Evolutionary conservation across 371 early-diverging fungal genomes (phyloP).

Genomic region (Mortierella sp.): DNA sequence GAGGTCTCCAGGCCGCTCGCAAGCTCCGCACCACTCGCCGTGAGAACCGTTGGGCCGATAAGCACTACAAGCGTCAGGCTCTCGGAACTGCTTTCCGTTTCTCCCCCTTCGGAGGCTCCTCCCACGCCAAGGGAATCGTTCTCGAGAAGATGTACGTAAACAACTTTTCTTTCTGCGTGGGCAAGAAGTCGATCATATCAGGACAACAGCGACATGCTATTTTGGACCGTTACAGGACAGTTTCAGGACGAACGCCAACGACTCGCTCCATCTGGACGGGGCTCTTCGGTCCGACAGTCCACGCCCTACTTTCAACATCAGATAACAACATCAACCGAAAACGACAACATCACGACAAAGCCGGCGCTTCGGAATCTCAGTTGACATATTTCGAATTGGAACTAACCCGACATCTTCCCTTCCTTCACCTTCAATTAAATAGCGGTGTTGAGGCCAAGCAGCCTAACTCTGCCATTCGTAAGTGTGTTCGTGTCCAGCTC

Average conservation of each 20-base stretch:
- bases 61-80: slow-evolving; percentile 98
- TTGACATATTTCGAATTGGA: background rate
- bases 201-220: too few relatives aligned
- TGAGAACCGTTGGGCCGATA: slow-evolving; percentile 99
- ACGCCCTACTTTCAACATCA: background rate
- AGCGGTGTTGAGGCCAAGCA: slow-evolving; percentile 99
- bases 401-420: background rate
- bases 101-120: slow-evolving; percentile 98
- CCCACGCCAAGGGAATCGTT: slow-evolving; percentile 99
- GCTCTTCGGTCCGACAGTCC: background rate
- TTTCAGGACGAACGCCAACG: background rate
- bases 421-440: slow-evolving; percentile 9
- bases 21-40: slow-evolving; percentile 98
- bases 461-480: slow-evolving; percentile 99
- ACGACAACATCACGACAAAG: background rate
- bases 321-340: too few relatives aligned
- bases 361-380: background rate
- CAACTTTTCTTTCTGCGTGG: slow-evolving; percentile 58
- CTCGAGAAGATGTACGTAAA: slow-evolving; percentile 97
- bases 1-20: slow-evolving; percentile 99
- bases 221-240: background rate
- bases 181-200: background rate
- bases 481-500: slow-evolving; percentile 99
- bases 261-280: background rate
- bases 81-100: slow-evolving; percentile 98